Base-by-base conservation (phyloP, 495 filamentous ascomycete genomes). In the Aspergillus haitiensis region DNA sequence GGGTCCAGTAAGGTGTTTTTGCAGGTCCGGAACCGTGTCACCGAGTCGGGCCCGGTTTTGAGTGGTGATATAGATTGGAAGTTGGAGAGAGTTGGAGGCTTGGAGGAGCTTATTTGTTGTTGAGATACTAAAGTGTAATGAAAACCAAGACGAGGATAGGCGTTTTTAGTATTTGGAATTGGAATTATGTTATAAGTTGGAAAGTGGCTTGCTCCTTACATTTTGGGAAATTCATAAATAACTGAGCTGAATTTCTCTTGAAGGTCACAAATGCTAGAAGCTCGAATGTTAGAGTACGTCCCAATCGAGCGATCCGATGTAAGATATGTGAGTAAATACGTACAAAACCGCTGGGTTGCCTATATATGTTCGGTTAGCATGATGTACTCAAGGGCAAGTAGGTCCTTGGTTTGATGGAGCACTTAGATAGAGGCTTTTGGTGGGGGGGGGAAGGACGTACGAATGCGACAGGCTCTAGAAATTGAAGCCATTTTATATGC, bases 201-300 rank as follows among this genome's bases (percentile, higher is more conserved):
- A 21, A n/a, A 12, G 40, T 11, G 34, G 36, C 16, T 31, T 51
- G 21, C 16, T 46, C 55, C 72, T 50, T 79, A 91, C 88, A 96
- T 78, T 67, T 88, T 90, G 48, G 89, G 78, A 67, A 91, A 97
- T 70, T 95, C 86, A 71, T 85, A 82, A 69, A 98, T 95, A 42
- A 84, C 84, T 5, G 78, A 73, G 45, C 91, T 83, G 78, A 98
- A 98, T 70, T 89, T 93, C 62, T 97, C 93, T 81, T 98, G 94
- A 63, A 97, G 82, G 66, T 98, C 94, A 78, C 94, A 98, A 67
- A 98, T 82, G 64, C 93, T 98, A 65, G 3, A 15, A 39, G 33
- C 11, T 34, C 8, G n/a, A n/a, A 27, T 42, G 42, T 69, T 64
- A 64, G 51, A 27, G 5, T 42, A 52, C 34, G 36, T 48, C 33